Base-by-base conservation (phyloP, 768 basidiomycete genomes). In the Calocybe cyanea region DNA sequence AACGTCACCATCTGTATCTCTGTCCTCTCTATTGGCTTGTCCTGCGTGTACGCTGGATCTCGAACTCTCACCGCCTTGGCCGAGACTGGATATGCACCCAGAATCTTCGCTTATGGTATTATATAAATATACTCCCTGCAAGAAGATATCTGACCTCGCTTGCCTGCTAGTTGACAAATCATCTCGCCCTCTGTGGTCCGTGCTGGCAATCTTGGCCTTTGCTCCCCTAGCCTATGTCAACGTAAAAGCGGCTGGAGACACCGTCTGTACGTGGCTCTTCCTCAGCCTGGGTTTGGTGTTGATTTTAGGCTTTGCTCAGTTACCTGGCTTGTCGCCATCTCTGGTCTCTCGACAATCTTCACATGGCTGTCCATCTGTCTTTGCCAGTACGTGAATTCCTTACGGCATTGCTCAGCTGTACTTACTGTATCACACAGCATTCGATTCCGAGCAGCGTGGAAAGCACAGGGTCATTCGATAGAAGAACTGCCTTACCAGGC, bases 31-130 rank as follows among this genome's bases (percentile, higher is more conserved):
- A 71, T 75, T 41, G 73, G 71, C 30, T 56, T 75, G 25, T 70
- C 73, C 31, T 71, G 66, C 46, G 69, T 75, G 5, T 75, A 73
- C 43, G 71, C 70, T 25, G 70, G 69, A 10, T 75, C 73, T 6
- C 63, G 71, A 43, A 75, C 71, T 1, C 55, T 75, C 28, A 67
- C 70, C 33, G 73, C 73, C 11, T 65, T 75, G 32, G 71, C 69
- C 15, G 71, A 75, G 53, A 72, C 71, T 10, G 73, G 73, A 9
- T 75, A 70, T 42, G 71, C 73, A 1, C 73, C 73, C n/a, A 67
- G 55, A 36, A 50, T 70, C 40, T 72, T 75, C 45, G 39, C 63
- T 19, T 75, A 72, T 55, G 64, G 63, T 64, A 40, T 11, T 38
- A 11, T 23, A 4, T 14, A 3, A 7, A 10, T 30, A 7, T 34